Evolutionary conservation across 78 protist genomes (phyloP), one percentile per base, ranked within the genome.

Genomic region (Guillardia theta): DNA sequence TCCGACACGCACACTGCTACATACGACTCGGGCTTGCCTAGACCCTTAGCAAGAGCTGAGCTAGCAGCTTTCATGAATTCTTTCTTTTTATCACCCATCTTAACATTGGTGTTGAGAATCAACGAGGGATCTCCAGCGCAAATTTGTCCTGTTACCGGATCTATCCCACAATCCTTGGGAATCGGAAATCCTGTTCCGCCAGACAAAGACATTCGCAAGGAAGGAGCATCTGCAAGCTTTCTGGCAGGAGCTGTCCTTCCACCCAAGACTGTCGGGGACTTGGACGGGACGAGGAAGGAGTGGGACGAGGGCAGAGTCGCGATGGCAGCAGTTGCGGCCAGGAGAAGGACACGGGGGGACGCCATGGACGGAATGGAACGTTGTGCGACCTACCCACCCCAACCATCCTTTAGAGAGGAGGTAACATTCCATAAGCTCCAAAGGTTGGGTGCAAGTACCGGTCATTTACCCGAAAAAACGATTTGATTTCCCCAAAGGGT

Each of bases 101-200:
- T 37, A 15, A 43, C 80, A 19, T 50, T 58, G 46, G 93, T 90
- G 48, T 53, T 4, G 37, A 90, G 4, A 6, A 90, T 43, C 48
- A 90, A 47, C 37, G 83, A 58, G n/a, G 93, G 93, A 39, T 90
- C 93, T 0, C 93, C 93, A 0, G 93, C 90, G 3, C 18, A 18
- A 36, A 78, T 37, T 43, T 78, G 44, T 0, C 90, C 90, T 0
- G 90, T 78, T 27, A 36, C 50, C 10, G 90, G 90, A n/a, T 78
- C 90, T 0, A 78, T 43, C 8, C 90, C 90, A 78, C 90, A 43
- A 36, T 36, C 48, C 9, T 1, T 36, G 8, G 90, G 90, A 8
- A 78, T 70, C 39, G 27, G 21, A 24, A 58, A 24, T 27, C 70
- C 70, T 27, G 70, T 27, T 30, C 70, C 70, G 4, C 70, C 70